Conservation (phyloP, 2,329 filamentous ascomycete species). For the Zymoseptoria crescenta region DNA sequence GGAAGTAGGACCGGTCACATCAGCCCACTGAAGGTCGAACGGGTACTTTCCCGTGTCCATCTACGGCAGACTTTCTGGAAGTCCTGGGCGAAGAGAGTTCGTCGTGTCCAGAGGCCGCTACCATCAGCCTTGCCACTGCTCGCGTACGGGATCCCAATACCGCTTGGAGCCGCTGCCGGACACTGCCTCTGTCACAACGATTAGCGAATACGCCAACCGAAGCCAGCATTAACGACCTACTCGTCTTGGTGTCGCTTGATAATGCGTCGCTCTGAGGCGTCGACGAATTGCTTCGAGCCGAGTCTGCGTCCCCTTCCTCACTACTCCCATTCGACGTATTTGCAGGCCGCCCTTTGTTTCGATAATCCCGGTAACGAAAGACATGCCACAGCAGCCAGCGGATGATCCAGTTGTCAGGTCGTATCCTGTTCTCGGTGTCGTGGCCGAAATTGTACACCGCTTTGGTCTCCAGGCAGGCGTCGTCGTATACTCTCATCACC, state of each 20-base stretch:
- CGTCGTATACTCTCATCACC: constrained; percentile 33
- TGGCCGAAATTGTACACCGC: constrained; percentile 35
- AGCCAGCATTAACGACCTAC: background rate
- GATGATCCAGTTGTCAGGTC: constrained; percentile 42
- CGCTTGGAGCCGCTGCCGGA: constrained; percentile 1
- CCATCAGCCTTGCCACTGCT: constrained; percentile 3
- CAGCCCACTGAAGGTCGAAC: background rate
- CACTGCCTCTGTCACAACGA: background rate
- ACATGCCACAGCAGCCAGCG: constrained; percentile 44
- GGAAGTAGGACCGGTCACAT: background rate
- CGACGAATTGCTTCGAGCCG: constrained; percentile 1
- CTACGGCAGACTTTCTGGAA: background rate
- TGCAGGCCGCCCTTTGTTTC: constrained; percentile 25
- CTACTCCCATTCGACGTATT: constrained; percentile 1
- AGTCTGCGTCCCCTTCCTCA: background rate
- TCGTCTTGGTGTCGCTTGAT: constrained; percentile 1
- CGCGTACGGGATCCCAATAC: constrained; percentile 13
- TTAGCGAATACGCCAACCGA: background rate
- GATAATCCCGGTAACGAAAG: constrained; percentile 38
- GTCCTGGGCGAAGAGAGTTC: background rate
- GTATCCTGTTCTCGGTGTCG: constrained; percentile 29
- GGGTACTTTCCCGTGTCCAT: background rate
- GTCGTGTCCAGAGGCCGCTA: background rate
- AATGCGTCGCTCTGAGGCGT: constrained; percentile 1
- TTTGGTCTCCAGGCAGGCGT: constrained; percentile 30